Evolutionary conservation across 2,329 filamentous ascomycete species (phyloP), one percentile per base, ranked within the genome.

Genomic region (Diaporthe sp.): DNA sequence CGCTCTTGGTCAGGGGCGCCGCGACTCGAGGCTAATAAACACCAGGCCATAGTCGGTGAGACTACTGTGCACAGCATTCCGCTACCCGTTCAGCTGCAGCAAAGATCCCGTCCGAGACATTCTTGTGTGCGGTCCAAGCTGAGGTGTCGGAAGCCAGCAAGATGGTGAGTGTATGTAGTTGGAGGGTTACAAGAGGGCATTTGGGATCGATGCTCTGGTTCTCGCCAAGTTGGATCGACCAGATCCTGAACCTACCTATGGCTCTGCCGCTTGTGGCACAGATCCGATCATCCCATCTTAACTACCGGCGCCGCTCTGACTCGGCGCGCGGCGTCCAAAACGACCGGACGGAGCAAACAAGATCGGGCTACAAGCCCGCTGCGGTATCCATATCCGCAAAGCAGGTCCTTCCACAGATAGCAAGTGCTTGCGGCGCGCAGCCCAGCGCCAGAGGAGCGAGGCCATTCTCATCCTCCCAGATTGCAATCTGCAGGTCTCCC

Each of bases 401-500:
- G 19, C 57, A 25, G 25, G 47, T 40, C 30, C 33, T n/a, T n/a
- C 13, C 45, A 47, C n/a, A 52, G 35, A 64, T 35, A 40, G 35
- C 33, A 54, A 54, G 13, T 40, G 25, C 45, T 25, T 8, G 35
- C 35, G 10, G 35, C n/a, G 45, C 33, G 42, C 28, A 13, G 38
- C 17, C 33, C 50, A 42, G n/a, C 3, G 60, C 28, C 67, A 33
- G 54, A 42, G 17, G 30, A 40, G 25, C 9, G 45, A 40, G 33
- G 33, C 35, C 38, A 30, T 40, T 28, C 15, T 69, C 57, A n/a
- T n/a, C n/a, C n/a, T n/a, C 71, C 55, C 61, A 76, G 68, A 76
- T 76, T 76, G 72, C 72, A 76, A 74, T 72, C 74, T 74, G 72
- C 72, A 76, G 9, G 68, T 69, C 72, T 70, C 68, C 72, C 47